phyloP scores from a whole-genome alignment of 345 rosid genomes.

The Lepidium africanum region DNA sequence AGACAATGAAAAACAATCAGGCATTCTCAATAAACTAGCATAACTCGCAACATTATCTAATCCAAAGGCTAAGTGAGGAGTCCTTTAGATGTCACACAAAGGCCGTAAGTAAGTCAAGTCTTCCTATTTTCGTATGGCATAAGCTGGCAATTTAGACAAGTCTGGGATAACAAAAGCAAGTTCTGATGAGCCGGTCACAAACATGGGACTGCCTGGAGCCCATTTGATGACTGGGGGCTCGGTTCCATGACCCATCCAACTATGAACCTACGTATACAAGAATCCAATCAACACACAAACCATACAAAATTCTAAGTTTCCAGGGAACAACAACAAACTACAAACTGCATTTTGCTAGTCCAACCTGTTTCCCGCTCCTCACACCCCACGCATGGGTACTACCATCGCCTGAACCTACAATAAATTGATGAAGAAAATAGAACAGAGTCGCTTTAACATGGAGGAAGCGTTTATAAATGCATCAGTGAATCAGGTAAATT shows the following conservation, averaged over 20 bases:
- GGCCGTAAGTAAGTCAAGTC: background rate
- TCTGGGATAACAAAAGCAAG: conserved; percentile 85
- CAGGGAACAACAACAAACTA: background rate
- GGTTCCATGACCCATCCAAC: conserved; percentile 68
- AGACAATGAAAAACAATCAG: background rate
- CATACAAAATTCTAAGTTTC: background rate
- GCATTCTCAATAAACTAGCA: background rate
- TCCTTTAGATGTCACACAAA: background rate
- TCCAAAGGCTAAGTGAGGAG: background rate
- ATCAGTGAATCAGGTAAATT: background rate
- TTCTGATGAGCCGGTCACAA: conserved; percentile 83
- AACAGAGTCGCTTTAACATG: background rate
- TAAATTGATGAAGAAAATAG: background rate
- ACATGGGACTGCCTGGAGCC: conserved; percentile 94
- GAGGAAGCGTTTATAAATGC: background rate
- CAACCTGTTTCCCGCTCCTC: conserved; percentile 83
- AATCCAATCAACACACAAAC: background rate
- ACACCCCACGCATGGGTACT: conserved; percentile 89
- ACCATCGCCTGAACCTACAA: conserved; percentile 87
- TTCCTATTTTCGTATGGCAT: conserved; percentile 60
- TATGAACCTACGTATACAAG: conserved; percentile 50
- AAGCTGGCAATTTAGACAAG: conserved; percentile 79
- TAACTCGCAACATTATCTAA: background rate
- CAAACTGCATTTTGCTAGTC: conserved; percentile 13
- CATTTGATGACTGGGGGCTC: conserved; percentile 85